These are phyloP conservation scores for Citrus glauca DNA, from an alignment of 345 rosid species.

Conservation along the genomic window DNA sequence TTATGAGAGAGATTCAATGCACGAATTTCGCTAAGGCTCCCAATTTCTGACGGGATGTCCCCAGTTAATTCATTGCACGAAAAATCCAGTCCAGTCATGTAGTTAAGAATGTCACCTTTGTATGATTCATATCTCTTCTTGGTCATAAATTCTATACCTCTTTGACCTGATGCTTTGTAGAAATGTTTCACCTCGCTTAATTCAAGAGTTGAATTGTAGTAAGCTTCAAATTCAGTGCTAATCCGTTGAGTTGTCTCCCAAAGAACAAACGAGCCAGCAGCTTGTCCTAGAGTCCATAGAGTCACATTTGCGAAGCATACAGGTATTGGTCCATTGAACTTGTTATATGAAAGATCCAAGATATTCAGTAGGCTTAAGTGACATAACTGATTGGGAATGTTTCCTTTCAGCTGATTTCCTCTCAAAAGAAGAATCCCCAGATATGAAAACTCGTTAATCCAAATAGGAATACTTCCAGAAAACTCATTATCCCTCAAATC, in stretches of 20 bases:
- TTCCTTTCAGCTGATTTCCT: neutral
- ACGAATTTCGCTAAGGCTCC: constrained; percentile 12
- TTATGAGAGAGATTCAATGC: constrained; percentile 22
- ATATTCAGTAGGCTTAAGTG: neutral
- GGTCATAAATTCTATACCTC: constrained; percentile 9
- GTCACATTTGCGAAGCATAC: neutral
- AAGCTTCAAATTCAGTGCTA: neutral
- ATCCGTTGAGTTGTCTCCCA: neutral
- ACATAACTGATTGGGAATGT: neutral
- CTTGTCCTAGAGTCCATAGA: neutral
- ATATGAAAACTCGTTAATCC: neutral
- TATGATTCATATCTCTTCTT: constrained; percentile 24
- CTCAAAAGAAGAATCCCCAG: neutral
- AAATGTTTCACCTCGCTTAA: too few relatives aligned
- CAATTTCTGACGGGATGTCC: constrained; percentile 13
- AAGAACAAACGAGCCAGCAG: neutral
- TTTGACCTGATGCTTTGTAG: too few relatives aligned
- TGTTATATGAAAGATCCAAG: constrained; percentile 7
- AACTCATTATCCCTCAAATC: neutral
- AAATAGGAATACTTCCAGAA: neutral
- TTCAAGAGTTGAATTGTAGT: neutral
- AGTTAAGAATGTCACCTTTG: neutral
- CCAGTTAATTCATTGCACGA: constrained; percentile 24
- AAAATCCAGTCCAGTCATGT: constrained; percentile 19
- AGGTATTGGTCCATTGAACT: constrained; percentile 2